phyloP scores from a whole-genome alignment of 2,329 filamentous ascomycete species.

The Daldinia eschscholtzii region DNA sequence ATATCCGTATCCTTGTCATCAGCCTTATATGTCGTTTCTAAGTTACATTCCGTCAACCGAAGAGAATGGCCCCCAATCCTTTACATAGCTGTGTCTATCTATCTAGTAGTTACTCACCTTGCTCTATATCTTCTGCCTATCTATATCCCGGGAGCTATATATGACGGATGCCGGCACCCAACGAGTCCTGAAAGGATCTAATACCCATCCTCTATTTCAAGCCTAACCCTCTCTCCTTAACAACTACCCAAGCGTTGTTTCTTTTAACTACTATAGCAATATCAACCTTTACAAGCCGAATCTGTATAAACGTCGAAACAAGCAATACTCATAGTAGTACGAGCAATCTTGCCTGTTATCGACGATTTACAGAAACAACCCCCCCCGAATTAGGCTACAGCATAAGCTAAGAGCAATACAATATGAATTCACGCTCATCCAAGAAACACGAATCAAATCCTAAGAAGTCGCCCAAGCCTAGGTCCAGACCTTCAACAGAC shows the following conservation, averaged over 20 bases:
- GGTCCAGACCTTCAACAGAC: constrained; percentile 59
- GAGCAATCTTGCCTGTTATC: not conserved
- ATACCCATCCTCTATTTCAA: constrained; percentile 10
- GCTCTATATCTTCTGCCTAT: constrained; percentile 9
- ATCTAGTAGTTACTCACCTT: constrained; percentile 15
- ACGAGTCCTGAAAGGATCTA: constrained; percentile 2
- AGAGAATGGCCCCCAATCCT: constrained; percentile 31
- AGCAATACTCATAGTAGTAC: not conserved
- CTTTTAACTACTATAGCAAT: not conserved
- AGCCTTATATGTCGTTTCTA: constrained; percentile 35
- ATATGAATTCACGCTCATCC: constrained; percentile 50
- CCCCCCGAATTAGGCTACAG: not conserved
- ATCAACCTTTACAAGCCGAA: constrained; percentile 13
- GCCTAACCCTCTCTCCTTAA: constrained; percentile 10
- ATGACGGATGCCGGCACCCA: constrained; percentile 4
- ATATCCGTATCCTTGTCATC: constrained; percentile 28
- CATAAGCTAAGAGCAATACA: constrained; percentile 10
- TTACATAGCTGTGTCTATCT: constrained; percentile 4
- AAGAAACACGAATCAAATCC: constrained; percentile 54
- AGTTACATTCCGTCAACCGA: constrained; percentile 35
- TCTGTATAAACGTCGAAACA: not conserved
- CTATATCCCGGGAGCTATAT: constrained; percentile 17
- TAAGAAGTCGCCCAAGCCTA: constrained; percentile 55
- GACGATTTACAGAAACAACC: not conserved
- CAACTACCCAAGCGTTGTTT: not conserved